Evolutionary conservation across 495 filamentous ascomycete species (phyloP).

Genomic region (Penicillium simplicissimum): DNA sequence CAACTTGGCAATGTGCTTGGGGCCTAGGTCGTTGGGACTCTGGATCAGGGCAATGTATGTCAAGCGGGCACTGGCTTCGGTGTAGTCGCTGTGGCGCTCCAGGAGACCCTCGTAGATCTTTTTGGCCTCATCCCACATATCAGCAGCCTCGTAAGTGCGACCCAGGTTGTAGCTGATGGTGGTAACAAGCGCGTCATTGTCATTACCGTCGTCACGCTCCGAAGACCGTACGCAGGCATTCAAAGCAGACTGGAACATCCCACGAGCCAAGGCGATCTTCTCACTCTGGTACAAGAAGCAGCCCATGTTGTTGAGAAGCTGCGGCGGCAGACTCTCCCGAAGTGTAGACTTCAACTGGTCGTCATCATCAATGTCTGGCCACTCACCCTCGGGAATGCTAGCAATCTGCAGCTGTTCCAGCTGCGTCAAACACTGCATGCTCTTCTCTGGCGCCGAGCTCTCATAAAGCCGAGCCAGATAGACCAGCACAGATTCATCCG

Average conservation of each 20-base stretch:
- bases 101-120: conserved; percentile 84
- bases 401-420: conserved; percentile 85
- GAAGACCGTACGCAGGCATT: conserved; percentile 77
- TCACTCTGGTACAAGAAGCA: conserved; percentile 90
- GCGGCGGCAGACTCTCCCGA: conserved; percentile 77
- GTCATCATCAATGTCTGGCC: conserved; percentile 64
- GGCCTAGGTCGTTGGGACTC: conserved; percentile 79
- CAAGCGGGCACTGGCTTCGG: conserved; percentile 81
- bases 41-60: conserved; percentile 89
- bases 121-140: conserved; percentile 77
- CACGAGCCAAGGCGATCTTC: conserved; percentile 75
- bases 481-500: conserved; percentile 85
- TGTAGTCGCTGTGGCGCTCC: conserved; percentile 82
- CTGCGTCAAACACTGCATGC: conserved; percentile 83
- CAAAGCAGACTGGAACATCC: conserved; percentile 84
- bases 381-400: conserved; percentile 66
- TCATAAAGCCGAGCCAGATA: conserved; percentile 93
- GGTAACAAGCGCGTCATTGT: conserved; percentile 86
- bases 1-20: conserved; percentile 76
- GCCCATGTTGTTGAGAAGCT: conserved; percentile 94
- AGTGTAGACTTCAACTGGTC: conserved; percentile 59
- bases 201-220: conserved; percentile 59
- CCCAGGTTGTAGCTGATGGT: conserved; percentile 95
- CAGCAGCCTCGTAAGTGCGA: conserved; percentile 89
- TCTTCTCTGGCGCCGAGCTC: conserved; percentile 78